Conservation (phyloP, 2,329 filamentous ascomycete species). For the Akanthomyces uredinophilus region DNA sequence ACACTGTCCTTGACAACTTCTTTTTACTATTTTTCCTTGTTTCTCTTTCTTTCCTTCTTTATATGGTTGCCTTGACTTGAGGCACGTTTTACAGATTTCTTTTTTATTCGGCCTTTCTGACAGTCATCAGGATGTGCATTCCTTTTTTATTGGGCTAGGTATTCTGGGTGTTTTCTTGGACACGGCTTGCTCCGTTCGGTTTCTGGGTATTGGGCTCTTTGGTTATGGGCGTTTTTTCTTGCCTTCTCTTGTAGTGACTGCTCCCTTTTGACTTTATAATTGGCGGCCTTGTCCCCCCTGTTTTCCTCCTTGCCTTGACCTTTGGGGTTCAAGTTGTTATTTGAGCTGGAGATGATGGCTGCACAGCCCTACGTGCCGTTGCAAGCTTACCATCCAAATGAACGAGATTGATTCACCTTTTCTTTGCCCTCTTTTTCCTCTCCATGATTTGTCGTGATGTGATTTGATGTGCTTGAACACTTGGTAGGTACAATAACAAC, state of each 20-base stretch:
- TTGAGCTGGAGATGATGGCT: not conserved
- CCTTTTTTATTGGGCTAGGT: constrained; percentile 1
- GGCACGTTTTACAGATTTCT: too few relatives aligned
- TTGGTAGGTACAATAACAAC: too few relatives aligned
- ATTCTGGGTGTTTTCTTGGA: constrained; percentile 4
- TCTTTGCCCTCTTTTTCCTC: not conserved
- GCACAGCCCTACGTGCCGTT: not conserved
- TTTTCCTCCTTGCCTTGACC: not conserved
- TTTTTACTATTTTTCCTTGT: constrained; percentile 17
- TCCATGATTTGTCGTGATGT: not conserved
- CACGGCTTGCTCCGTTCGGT: not conserved
- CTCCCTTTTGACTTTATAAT: not conserved
- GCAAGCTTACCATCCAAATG: not conserved
- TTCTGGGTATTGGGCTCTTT: not conserved
- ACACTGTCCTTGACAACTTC: constrained; percentile 12
- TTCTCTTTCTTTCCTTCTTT: not conserved
- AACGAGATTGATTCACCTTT: not conserved
- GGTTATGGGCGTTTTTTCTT: constrained; percentile 1
- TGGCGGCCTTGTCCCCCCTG: not conserved
- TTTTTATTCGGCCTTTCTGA: constrained; percentile 10
- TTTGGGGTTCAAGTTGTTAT: not conserved
- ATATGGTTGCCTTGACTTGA: too few relatives aligned
- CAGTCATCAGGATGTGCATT: not conserved
- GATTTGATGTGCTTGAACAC: too few relatives aligned
- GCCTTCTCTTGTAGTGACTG: not conserved